phyloP scores from a whole-genome alignment of 106 monocot genomes.

The Amphibolis antarctica region DNA sequence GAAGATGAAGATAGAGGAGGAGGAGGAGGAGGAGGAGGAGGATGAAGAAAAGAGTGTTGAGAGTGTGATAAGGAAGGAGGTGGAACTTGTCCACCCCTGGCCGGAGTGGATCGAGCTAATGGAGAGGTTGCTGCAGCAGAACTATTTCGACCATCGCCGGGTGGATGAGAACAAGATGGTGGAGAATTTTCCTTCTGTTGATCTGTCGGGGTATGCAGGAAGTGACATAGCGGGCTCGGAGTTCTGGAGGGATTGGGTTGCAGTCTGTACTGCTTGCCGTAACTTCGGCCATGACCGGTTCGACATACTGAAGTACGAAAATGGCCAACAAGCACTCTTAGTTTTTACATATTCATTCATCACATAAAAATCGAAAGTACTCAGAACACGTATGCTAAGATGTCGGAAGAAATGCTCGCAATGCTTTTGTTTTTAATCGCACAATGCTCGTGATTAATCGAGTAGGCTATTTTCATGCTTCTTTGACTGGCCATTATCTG shows the following conservation, averaged over 20 bases:
- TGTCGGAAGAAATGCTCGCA: no score
- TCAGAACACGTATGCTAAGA: no score
- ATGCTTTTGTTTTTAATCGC: no score
- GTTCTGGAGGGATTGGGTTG: slow-evolving; percentile 72
- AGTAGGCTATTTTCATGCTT: no score
- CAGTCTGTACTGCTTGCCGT: slow-evolving; percentile 65
- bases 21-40: background rate
- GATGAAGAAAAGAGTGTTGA: background rate
- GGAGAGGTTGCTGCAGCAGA: slow-evolving; percentile 69
- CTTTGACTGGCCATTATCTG: no score
- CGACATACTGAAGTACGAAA: slow-evolving; percentile 60
- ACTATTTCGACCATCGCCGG: slow-evolving; percentile 55
- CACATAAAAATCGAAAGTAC: no score
- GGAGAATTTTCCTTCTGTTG: slow-evolving; percentile 24
- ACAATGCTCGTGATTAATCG: no score
- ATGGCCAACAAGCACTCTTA: background rate
- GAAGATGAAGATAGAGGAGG: no score
- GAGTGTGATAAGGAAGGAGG: slow-evolving; percentile 2
- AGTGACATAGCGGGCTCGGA: slow-evolving; percentile 47
- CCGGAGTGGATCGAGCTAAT: slow-evolving; percentile 95
- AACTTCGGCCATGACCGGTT: slow-evolving; percentile 92
- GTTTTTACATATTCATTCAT: background rate
- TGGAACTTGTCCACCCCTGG: slow-evolving; percentile 96
- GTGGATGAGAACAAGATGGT: slow-evolving; percentile 31
- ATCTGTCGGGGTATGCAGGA: slow-evolving; percentile 18